phyloP scores from a whole-genome alignment of 176 grass and related monocot genomes.

The Triticum aestivum region IWGSC_CS_RefSeq_v2.1 NC_057796.1:330228133-330228632 shows the following conservation, averaged over 20 bases:
- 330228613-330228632: background rate
- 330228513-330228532: background rate
- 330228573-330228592: background rate
- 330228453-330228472: background rate
- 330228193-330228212: background rate
- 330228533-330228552: background rate
- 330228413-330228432: background rate
- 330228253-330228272: background rate
- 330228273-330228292: background rate
- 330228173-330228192: background rate
- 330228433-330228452: background rate
- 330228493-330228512: background rate
- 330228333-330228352: slow-evolving; percentile 8
- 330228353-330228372: background rate
- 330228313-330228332: background rate
- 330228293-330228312: background rate
- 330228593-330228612: background rate
- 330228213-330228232: background rate
- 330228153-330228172: background rate
- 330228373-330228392: background rate
- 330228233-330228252: background rate
- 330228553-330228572: background rate
- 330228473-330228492: background rate
- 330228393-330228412: background rate
- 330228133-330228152: background rate